Base-by-base conservation (phyloP, 495 filamentous ascomycete genomes). In the Penicillium bialowiezense region DNA sequence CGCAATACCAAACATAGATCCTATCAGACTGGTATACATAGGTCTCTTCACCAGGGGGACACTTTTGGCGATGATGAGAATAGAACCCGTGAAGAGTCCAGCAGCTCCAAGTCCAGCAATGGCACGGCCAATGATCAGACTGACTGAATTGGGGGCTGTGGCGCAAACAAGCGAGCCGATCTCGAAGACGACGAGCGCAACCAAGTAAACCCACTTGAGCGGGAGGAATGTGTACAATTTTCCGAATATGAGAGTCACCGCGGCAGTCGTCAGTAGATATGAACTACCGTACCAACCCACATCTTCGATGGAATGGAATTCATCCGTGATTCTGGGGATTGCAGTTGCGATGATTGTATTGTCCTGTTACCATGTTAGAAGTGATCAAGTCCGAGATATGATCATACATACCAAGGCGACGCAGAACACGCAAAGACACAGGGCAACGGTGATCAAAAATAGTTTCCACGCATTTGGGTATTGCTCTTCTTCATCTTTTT, bases 321-420 rank as follows among this genome's bases (percentile, higher is more conserved):
- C 67, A 61, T 90, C 84, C 0, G 89, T 91, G 49, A 95, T 93
- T 41, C 81, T 82, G 8, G 89, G 89, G 44, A 92, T 91, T 14
- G 89, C 89, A 0, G 89, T 92, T 10, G 87, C 85, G 43, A 95
- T 88, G 54, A 93, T 92, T 6, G 89, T 88, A 53, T 87, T 85
- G 61, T 87, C 84, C 74, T 78, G 31, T 19, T 48, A 61, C 28
- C 23, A 17, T 23, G 41, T 36, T 26, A 41, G 49, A 40, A 18
- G 31, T 31, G 12, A 32, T 32, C 8, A 29, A 37, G 12, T 32
- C 12, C 10, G 13, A 41, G 33, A 3, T 17, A 6, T 2, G 34
- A 14, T 23, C 9, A 45, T n/a, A 69, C 74, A 42, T 54, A 83
- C 80, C 65, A 87, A 59, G 9, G 84, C 81, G 68, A 86, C 76